Evolutionary conservation across 139 green algal genomes (phyloP).

Genomic region (Trebouxia sp.): DNA sequence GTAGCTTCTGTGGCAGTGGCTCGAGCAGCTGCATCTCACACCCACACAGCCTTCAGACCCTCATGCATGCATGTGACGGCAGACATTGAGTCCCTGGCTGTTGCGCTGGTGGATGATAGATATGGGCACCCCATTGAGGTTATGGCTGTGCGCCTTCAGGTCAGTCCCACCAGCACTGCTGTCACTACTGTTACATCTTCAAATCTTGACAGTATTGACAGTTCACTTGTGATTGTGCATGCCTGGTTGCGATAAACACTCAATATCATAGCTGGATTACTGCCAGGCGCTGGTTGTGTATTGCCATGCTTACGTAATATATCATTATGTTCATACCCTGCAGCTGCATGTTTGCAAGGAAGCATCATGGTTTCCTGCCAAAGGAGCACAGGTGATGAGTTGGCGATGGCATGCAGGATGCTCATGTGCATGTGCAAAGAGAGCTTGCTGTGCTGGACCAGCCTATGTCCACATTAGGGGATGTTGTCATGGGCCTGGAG

Average conservation of each 20-base stretch:
- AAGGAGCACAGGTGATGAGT: background rate
- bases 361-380: too few species aligned
- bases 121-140: conserved; percentile 41
- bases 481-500: conserved; percentile 26
- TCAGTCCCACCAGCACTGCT: background rate
- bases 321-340: too few species aligned
- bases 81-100: conserved; percentile 5
- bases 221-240: background rate
- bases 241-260: too few species aligned
- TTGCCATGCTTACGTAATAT: too few species aligned
- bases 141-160: conserved; percentile 27
- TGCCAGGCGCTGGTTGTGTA: too few species aligned
- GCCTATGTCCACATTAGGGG: background rate
- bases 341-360: too few species aligned
- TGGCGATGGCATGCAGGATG: conserved; percentile 14
- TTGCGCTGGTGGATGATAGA: conserved; percentile 46
- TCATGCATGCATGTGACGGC: conserved; percentile 20
- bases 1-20: conserved; percentile 7
- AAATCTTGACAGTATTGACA: background rate
- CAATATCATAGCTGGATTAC: too few species aligned
- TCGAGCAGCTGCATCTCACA: background rate
- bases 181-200: background rate
- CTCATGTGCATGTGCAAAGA: conserved; percentile 15
- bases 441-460: conserved; percentile 20
- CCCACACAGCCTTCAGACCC: background rate